Conservation (phyloP, 2,329 filamentous ascomycete genomes). For the Niveomyces coronatus region DNA sequence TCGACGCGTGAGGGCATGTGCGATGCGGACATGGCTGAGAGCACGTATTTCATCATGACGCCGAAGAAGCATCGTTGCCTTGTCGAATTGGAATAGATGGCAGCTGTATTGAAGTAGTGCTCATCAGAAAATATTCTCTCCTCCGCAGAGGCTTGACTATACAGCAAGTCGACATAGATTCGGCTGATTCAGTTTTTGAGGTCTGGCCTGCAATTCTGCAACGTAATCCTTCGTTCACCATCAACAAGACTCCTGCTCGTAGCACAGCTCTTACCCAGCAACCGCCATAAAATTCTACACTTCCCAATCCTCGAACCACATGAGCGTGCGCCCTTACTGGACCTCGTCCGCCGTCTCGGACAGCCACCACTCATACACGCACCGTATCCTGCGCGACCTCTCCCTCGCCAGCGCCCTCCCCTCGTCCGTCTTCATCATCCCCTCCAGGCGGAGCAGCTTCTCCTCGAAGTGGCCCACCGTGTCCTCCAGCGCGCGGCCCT, state of each 20-base stretch:
- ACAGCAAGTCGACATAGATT: too few relatives aligned
- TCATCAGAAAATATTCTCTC: too few relatives aligned
- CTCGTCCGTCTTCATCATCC: conserved; percentile 53
- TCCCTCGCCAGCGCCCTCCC: conserved; percentile 43
- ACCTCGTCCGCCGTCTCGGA: conserved; percentile 32
- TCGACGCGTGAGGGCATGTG: conserved; percentile 23
- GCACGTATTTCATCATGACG: conserved; percentile 21
- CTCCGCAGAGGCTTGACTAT: too few relatives aligned
- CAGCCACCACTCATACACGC: conserved; percentile 48
- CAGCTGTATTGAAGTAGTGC: not conserved
- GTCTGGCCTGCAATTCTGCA: too few relatives aligned
- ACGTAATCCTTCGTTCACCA: too few relatives aligned
- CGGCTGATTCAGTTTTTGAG: too few relatives aligned
- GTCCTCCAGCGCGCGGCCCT: conserved; percentile 46
- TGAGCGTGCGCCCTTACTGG: too few relatives aligned
- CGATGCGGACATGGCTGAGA: conserved; percentile 24
- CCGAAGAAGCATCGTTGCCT: conserved; percentile 7
- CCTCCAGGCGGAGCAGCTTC: conserved; percentile 58
- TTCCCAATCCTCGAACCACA: too few relatives aligned
- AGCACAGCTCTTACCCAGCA: too few relatives aligned
- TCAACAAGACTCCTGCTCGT: too few relatives aligned
- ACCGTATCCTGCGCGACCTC: conserved; percentile 40
- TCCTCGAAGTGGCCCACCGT: conserved; percentile 67
- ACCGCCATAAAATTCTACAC: too few relatives aligned
- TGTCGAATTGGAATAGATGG: not conserved